Evolutionary conservation across 2,329 filamentous ascomycete species (phyloP).

Genomic region (Neurospora crassa): DNA sequence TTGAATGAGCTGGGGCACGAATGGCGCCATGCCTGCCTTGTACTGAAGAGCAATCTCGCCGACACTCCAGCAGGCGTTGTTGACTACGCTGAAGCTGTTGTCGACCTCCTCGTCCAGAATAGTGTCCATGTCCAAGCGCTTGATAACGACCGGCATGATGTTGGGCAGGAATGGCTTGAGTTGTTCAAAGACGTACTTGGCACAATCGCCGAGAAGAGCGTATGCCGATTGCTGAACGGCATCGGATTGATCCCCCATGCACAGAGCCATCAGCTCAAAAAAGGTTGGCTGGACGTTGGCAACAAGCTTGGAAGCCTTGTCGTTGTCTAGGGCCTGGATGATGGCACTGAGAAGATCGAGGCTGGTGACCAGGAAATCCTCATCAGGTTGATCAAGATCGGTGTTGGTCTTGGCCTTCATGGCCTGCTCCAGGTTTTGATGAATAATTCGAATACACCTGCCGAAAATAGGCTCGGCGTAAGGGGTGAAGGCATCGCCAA

Average conservation of each 20-base stretch:
- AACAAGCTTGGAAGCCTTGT: conserved; percentile 69
- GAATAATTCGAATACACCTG: conserved; percentile 84
- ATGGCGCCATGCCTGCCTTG: conserved; percentile 65
- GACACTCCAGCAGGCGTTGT: conserved; percentile 96
- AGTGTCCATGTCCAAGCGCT: conserved; percentile 74
- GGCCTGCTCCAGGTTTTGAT: conserved; percentile 78
- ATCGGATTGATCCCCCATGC: conserved; percentile 83
- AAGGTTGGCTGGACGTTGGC: conserved; percentile 68
- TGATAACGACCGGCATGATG: conserved; percentile 73
- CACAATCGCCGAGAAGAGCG: conserved; percentile 86
- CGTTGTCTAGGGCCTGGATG: conserved; percentile 73
- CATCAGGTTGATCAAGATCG: conserved; percentile 70
- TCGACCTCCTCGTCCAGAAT: conserved; percentile 74
- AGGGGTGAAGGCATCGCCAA: conserved; percentile 71
- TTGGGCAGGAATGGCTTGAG: conserved; percentile 63
- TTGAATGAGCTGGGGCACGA: conserved; percentile 65
- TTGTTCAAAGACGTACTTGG: conserved; percentile 81
- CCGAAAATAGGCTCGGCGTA: conserved; percentile 81
- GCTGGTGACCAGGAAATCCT: conserved; percentile 94
- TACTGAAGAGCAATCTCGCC: conserved; percentile 85
- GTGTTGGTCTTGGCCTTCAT: conserved; percentile 60
- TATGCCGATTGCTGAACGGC: conserved; percentile 96
- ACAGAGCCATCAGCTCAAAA: conserved; percentile 83
- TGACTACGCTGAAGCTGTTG: conserved; percentile 81
- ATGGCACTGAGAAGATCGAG: conserved; percentile 88